phyloP scores from a whole-genome alignment of 225 moss, liverwort and hornwort genomes.

The Anthoceros angustus region DNA sequence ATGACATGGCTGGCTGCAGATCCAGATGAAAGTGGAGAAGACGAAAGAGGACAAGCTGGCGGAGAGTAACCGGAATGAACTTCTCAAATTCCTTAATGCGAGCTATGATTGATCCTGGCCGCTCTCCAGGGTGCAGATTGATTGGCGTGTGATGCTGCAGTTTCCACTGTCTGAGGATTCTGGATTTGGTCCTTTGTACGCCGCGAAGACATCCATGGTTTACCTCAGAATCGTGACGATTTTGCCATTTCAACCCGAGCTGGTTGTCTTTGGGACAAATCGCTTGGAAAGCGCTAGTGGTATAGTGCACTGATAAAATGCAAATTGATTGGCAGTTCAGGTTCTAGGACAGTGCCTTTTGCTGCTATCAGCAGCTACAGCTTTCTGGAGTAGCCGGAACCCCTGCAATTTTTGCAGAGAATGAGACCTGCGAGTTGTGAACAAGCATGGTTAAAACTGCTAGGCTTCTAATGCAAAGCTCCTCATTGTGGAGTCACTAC shows the following conservation, averaged over 20 bases:
- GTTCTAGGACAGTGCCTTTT: background rate
- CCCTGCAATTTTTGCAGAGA: constrained; percentile 84
- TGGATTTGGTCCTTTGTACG: background rate
- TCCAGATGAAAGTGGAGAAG: constrained; percentile 99
- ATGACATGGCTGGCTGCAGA: constrained; percentile 72
- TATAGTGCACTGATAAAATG: background rate
- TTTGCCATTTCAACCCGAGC: too few relatives aligned
- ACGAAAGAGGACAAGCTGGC: constrained; percentile 90
- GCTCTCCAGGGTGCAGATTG: background rate
- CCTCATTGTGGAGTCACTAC: background rate
- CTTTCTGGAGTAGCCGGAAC: constrained; percentile 81
- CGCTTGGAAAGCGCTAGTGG: background rate
- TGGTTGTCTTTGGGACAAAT: too few relatives aligned
- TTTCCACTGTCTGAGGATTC: background rate
- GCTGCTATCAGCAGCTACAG: constrained; percentile 20
- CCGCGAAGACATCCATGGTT: too few relatives aligned
- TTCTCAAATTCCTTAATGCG: constrained; percentile 87
- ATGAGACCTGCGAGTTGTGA: constrained; percentile 48
- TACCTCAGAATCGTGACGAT: too few relatives aligned
- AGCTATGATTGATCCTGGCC: constrained; percentile 59
- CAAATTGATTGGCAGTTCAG: background rate
- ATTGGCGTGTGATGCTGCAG: background rate
- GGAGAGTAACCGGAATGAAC: constrained; percentile 88
- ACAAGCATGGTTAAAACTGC: background rate
- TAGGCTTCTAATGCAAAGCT: background rate